phyloP scores from a whole-genome alignment of 2,329 filamentous ascomycete species.

The Phyllosticta citribraziliensis region DNA sequence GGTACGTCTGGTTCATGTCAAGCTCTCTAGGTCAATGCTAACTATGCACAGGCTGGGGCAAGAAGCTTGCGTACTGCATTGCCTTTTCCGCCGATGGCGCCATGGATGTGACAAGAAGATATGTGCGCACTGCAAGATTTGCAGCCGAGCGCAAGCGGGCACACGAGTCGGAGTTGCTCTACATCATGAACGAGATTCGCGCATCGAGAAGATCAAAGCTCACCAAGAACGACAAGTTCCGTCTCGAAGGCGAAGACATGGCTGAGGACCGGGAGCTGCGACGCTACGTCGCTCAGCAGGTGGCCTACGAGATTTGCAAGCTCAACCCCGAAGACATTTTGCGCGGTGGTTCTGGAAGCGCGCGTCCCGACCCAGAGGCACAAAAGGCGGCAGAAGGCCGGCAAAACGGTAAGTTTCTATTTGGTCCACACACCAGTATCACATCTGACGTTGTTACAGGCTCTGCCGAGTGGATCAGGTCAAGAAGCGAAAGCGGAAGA shows the following conservation, averaged over 20 bases:
- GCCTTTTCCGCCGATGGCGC: constrained; percentile 87
- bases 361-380: constrained; percentile 33
- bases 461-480: constrained; percentile 27
- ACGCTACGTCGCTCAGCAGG: constrained; percentile 61
- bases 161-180: constrained; percentile 80
- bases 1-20: constrained; percentile 39
- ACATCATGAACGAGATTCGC: constrained; percentile 87
- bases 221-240: constrained; percentile 74
- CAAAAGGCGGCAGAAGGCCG: constrained; percentile 39
- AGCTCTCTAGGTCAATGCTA: constrained; percentile 11
- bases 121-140: constrained; percentile 61
- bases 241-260: constrained; percentile 69
- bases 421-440: neutral
- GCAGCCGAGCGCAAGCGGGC: constrained; percentile 68
- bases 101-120: constrained; percentile 57
- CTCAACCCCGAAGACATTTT: constrained; percentile 45
- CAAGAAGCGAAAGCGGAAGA: constrained; percentile 27
- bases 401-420: constrained; percentile 19
- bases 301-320: constrained; percentile 62
- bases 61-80: constrained; percentile 94
- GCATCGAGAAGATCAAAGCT: constrained; percentile 73
- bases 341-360: constrained; percentile 12
- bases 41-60: constrained; percentile 62
- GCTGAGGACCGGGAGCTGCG: constrained; percentile 67
- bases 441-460: constrained; percentile 6